phyloP scores from a whole-genome alignment of 2,329 filamentous ascomycete genomes.

The Botrytis byssoidea region DNA sequence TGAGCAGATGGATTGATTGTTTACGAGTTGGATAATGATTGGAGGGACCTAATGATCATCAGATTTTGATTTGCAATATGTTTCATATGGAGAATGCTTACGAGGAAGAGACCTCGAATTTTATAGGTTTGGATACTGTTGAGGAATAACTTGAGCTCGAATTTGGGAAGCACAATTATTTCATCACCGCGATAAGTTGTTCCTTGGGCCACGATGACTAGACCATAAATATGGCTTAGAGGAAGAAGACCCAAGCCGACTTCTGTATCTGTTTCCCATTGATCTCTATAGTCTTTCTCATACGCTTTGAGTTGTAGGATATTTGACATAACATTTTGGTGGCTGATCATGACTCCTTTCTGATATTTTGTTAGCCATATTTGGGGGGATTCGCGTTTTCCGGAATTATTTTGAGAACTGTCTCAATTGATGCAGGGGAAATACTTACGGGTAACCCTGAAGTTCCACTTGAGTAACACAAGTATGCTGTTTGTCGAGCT shows the following conservation, averaged over 20 bases:
- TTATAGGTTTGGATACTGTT: conserved; percentile 65
- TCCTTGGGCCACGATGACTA: conserved; percentile 68
- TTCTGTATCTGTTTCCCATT: conserved; percentile 32
- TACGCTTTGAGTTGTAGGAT: conserved; percentile 47
- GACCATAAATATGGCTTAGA: conserved; percentile 80
- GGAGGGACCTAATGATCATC: conserved; percentile 62
- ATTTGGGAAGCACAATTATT: conserved; percentile 70
- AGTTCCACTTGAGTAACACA: conserved; percentile 62
- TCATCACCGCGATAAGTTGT: conserved; percentile 70
- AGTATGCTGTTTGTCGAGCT: conserved; percentile 67
- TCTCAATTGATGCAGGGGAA: neutral
- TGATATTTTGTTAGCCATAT: conserved; percentile 19
- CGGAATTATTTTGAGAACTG: neutral
- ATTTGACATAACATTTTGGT: conserved; percentile 80
- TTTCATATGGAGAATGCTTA: conserved; percentile 40
- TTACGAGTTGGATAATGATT: conserved; percentile 74
- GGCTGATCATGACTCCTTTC: conserved; percentile 87
- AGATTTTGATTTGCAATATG: neutral
- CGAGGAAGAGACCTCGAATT: conserved; percentile 66
- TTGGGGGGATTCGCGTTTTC: neutral
- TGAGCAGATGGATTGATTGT: conserved; percentile 57
- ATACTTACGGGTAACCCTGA: conserved; percentile 59
- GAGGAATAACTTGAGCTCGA: conserved; percentile 67
- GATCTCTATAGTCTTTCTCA: conserved; percentile 50
- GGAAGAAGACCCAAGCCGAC: conserved; percentile 70